phyloP scores from a whole-genome alignment of 192 early-diverging fungal genomes.

The Lunasporangiospora selenospora region DNA sequence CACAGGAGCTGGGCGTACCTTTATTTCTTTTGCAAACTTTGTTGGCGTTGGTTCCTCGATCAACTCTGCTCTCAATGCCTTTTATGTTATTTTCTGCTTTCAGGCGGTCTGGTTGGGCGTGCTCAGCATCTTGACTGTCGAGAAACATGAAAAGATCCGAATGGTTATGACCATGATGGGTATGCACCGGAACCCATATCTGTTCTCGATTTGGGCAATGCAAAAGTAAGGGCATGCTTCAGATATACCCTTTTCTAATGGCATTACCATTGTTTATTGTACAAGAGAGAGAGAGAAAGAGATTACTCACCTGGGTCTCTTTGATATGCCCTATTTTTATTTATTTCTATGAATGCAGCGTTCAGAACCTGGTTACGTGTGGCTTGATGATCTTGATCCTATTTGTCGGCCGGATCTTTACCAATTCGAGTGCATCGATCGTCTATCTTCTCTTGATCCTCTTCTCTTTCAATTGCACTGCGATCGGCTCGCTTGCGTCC shows the following conservation, averaged over 20 bases:
- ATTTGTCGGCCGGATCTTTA: slow-evolving; percentile 41
- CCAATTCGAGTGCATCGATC: slow-evolving; percentile 29
- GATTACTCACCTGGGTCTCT: neutral
- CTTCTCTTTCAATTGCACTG: slow-evolving; percentile 42
- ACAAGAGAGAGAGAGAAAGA: neutral
- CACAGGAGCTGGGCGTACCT: slow-evolving; percentile 26
- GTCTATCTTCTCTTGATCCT: slow-evolving; percentile 40
- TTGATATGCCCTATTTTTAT: neutral
- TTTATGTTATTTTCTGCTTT: slow-evolving; percentile 48
- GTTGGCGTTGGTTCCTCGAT: slow-evolving; percentile 28
- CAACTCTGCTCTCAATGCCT: slow-evolving; percentile 36
- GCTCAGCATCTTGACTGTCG: slow-evolving; percentile 34
- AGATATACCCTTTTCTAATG: neutral
- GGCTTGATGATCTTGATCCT: slow-evolving; percentile 42
- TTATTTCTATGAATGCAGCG: neutral
- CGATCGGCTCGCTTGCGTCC: slow-evolving; percentile 32
- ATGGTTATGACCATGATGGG: slow-evolving; percentile 50
- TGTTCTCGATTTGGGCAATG: slow-evolving; percentile 35
- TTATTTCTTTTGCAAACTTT: slow-evolving; percentile 45
- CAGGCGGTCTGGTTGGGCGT: slow-evolving; percentile 47
- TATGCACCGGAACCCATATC: slow-evolving; percentile 24
- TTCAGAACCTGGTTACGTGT: slow-evolving; percentile 32
- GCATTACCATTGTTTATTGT: slow-evolving; percentile 1
- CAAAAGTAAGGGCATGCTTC: slow-evolving; percentile 26
- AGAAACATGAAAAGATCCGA: slow-evolving; percentile 42